These are phyloP conservation scores for Gardenia jasminoides DNA, from an alignment of 257 asterid genomes.

Conservation along the genomic window DNA sequence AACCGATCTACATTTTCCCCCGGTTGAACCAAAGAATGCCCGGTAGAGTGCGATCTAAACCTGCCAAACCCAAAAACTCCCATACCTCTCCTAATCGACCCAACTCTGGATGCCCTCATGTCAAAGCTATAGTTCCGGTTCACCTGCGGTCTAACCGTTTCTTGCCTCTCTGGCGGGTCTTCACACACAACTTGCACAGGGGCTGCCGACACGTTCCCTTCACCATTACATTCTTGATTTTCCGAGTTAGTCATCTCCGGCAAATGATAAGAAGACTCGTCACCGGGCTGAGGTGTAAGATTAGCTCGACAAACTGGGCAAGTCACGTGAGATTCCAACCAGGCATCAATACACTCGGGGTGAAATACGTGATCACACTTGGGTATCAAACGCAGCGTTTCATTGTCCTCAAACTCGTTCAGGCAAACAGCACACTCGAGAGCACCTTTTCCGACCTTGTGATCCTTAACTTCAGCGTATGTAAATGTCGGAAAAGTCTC, in stretches of 20 bases:
- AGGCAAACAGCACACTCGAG: slow-evolving; percentile 94
- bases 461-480: slow-evolving; percentile 88
- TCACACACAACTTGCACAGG: slow-evolving; percentile 40
- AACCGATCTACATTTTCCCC: slow-evolving; percentile 68
- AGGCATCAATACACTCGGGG: slow-evolving; percentile 84
- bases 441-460: slow-evolving; percentile 68
- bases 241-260: slow-evolving; percentile 5
- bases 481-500: slow-evolving; percentile 76
- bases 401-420: slow-evolving; percentile 75
- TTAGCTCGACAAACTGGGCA: slow-evolving; percentile 94
- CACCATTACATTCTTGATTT: not conserved
- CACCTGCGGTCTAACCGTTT: slow-evolving; percentile 18
- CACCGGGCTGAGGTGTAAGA: slow-evolving; percentile 38
- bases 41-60: slow-evolving; percentile 89
- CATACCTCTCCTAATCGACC: slow-evolving; percentile 36
- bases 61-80: slow-evolving; percentile 32
- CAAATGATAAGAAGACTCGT: slow-evolving; percentile 29
- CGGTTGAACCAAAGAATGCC: slow-evolving; percentile 75
- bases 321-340: slow-evolving; percentile 81
- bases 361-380: slow-evolving; percentile 93
- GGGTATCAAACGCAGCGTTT: slow-evolving; percentile 79
- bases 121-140: slow-evolving; percentile 37
- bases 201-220: slow-evolving; percentile 23
- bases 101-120: slow-evolving; percentile 39
- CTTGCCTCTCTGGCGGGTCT: slow-evolving; percentile 15